Base-by-base conservation (phyloP, 495 filamentous ascomycete genomes). In the Thermochaetoides thermophila region DNA sequence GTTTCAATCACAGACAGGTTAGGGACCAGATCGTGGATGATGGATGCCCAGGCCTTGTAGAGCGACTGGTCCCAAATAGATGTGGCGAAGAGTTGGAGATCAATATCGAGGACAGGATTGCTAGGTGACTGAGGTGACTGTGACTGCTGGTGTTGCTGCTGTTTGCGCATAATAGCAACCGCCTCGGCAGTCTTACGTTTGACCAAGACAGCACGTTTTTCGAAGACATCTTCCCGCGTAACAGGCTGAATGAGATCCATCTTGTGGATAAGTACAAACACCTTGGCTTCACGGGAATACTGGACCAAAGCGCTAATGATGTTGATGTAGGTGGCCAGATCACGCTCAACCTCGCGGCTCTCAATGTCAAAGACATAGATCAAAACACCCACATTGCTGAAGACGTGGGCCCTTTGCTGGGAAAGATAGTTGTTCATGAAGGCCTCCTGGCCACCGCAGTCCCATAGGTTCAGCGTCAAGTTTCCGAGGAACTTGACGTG, bases 311-410 rank as follows among this genome's bases (percentile, higher is more conserved):
- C 89, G 32, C 73, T 64, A 48, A 94, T 83, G 50, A 94, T 84
- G 37, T 77, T 72, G 34, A 70, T 74, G 59, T 95, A 97, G 23
- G 81, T 89, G 33, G 84, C 72, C 28, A 94, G 71, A 53, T 96
- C 91, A 37, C 83, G 74, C 14, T 84, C 79, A 41, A 92, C 83
- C 49, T 95, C 89, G 43, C 83, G 77, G 15, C 82, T 91, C 53
- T 95, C 89, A 39, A 95, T 87, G 53, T 97, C 89, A 59, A 97
- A 97, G 49, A 97, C 91, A 63, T 95, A 97, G 61, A 97, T 97
- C 8, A 97, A 69, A 39, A 96, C 87, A 13, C 86, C 89, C 34
- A 97, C 89, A 56, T 84, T 84, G 48, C 75, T 78, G 67, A 97
- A 97, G 58, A 96, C 87, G 61, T 95, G 87, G 36, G 80, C 72